Evolutionary conservation across 2,329 filamentous ascomycete genomes (phyloP), one percentile per base, ranked within the genome.

Genomic region (Cryphonectria radicalis): DNA sequence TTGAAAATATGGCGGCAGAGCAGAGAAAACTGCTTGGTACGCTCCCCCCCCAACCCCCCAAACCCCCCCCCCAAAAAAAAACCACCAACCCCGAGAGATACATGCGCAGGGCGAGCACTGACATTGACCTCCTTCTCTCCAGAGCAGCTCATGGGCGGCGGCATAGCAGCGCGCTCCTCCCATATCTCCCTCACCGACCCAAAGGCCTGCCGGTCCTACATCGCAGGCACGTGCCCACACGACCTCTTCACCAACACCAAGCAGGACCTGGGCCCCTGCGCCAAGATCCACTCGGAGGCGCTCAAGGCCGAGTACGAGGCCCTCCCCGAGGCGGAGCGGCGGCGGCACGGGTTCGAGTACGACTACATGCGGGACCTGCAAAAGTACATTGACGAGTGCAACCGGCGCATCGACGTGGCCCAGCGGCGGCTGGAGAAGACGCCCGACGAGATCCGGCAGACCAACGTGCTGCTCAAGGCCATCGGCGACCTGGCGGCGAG

Each of bases 161-260:
- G 92, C 70, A 88, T 91, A 72, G 86, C 89, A 71, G 91, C 91
- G 65, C 93, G 92, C 84, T 90, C 91, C 76, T 89, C 93, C 55
- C 93, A 97, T 81, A 89, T 98, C 76, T 92, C 92, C 74, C 92
- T 99, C 77, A 96, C 91, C 72, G 96, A 98, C 81, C 88, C 93
- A 68, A 98, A 97, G 83, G 93, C 97, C 77, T 99, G 96, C 85
- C 93, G 94, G 69, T 98, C 95, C 25, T 98, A 95, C 81, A 89
- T 99, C 66, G 94, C 90, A 74, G 96, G 96, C 77, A 97, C 93
- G 72, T 99, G 96, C 81, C 96, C 96, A 0, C 95, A 98, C 86
- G 96, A 99, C 80, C 93, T 99, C 79, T 99, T 99, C 88, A 99
- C 95, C 75, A 99, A 99, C 84, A 99, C 96, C 63, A 98, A 98